Base-by-base conservation (phyloP, 257 asterid genomes). In the Haberlea rhodopensis region DNA sequence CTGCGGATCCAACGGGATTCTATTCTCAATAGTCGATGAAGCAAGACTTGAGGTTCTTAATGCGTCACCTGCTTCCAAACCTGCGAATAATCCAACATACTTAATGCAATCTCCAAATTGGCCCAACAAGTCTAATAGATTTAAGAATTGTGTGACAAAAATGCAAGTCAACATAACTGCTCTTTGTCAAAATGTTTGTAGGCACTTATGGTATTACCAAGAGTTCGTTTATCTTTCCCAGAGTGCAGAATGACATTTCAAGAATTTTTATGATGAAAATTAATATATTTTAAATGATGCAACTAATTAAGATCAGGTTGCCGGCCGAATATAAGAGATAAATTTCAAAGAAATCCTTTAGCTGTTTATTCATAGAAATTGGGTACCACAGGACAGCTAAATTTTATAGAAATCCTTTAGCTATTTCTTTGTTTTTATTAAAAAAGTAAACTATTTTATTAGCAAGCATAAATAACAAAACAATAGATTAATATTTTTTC, bases 11-110 rank as follows among this genome's bases (percentile, higher is more conserved):
- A 76, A 20, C 6, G 79, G 74, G 13, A 70, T 75, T 70, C 74
- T 76, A 62, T 78, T 79, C 72, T 83, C 91, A 73, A 74, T 62
- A 53, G 88, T 84, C 15, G 91, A 83, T 62, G 88, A 74, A 78
- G 74, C 77, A 72, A 75, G 69, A 66, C 72, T 85, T 37, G 82
- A 74, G 2, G 78, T 49, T 74, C 81, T 74, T 62, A 80, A 43
- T 20, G 66, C 69, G 62, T 85, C 89, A 66, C 84, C 92, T 24
- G 71, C 21, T 75, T 84, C 85, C 29, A 76, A 70, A 73, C 90
- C 97, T 87, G 86, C 71, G 63, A 65, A 73, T 57, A 58, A 55
- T 51, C 37, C 64, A 55, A 21, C 40, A 49, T 51, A 18, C 18
- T 55, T 13, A 45, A 24, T 16, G 29, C 10, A 49, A 27, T 18